Evolutionary conservation across 495 filamentous ascomycete species (phyloP), one percentile per base, ranked within the genome.

Genomic region (Viridothelium virens): DNA sequence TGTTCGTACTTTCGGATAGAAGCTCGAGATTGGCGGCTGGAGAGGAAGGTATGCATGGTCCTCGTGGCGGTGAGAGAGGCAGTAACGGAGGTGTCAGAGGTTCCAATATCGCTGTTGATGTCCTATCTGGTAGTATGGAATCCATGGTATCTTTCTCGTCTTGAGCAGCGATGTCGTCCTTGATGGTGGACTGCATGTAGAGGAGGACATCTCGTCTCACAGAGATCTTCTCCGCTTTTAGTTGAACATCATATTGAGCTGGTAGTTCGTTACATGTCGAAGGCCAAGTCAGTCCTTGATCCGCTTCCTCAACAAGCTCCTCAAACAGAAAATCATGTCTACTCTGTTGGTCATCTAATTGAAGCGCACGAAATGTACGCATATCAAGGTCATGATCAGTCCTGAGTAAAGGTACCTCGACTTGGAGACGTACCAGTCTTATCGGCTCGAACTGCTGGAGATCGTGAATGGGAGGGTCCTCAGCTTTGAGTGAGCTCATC

Each of bases 61-160:
- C 72, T 12, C 69, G 47, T 1, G 77, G 61, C 9, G 77, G 77
- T 4, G 74, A 69, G 18, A 75, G 62, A 2, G 86, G 85, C 47
- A 84, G 81, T 11, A 89, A 73, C 12, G 85, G 86, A 38, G 87
- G 87, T 11, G 86, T 86, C 37, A 87, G 48, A 34, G 73, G 78
- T 46, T 78, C 73, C 10, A 72, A n/a, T 44, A 34, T 69, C 70
- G 9, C 76, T 65, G 31, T 56, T 18, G 18, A 62, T 47, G 3
- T 14, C 6, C 56, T n/a, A 63, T 3, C 38, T 44, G 62, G 18
- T 7, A 62, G 56, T 44, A 31, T 31, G 38, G 25, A 9, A 62
- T 78, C 65, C 6, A 85, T 63, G 2, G 46, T 47, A 31, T 71
- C 64, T 10, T 63, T 37, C 4, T 76, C 70, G 1, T 81, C 78